phyloP scores from a whole-genome alignment of 2,329 filamentous ascomycete genomes.

The Fusarium beomiforme region DNA sequence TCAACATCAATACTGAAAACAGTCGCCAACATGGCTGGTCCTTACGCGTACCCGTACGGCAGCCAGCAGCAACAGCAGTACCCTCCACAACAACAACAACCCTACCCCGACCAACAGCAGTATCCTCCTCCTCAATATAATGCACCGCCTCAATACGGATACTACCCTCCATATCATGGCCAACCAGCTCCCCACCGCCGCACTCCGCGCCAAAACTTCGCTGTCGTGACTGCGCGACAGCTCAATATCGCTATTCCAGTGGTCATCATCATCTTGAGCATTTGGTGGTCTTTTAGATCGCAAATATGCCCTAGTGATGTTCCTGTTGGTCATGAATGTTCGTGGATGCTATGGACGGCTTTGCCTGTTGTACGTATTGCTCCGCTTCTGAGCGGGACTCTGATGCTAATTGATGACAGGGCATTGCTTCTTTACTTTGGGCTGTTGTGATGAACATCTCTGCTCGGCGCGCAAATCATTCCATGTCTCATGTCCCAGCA shows the following conservation, averaged over 20 bases:
- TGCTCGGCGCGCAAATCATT: conserved; percentile 25
- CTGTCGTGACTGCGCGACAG: conserved; percentile 25
- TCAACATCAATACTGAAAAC: neutral
- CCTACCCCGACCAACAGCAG: neutral
- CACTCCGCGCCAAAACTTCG: conserved; percentile 11
- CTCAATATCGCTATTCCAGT: conserved; percentile 43
- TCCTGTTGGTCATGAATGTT: conserved; percentile 26
- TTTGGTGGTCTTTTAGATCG: conserved; percentile 49
- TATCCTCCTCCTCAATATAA: conserved; percentile 8
- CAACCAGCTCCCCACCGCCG: neutral
- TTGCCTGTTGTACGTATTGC: conserved; percentile 34
- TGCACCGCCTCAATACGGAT: conserved; percentile 18
- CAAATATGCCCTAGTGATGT: conserved; percentile 33
- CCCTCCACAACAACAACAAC: neutral
- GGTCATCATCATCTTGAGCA: conserved; percentile 52
- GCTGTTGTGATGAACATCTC: conserved; percentile 37
- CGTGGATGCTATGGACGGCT: conserved; percentile 38
- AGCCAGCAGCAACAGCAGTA: conserved; percentile 3
- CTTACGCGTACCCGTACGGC: conserved; percentile 15
- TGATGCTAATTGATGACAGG: neutral
- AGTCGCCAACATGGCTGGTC: conserved; percentile 16
- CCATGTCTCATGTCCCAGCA: conserved; percentile 33
- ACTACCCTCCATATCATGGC: conserved; percentile 13
- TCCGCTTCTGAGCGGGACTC: neutral
- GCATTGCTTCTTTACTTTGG: conserved; percentile 32